Evolutionary conservation across 495 filamentous ascomycete genomes (phyloP).

Genomic region (Cercophora newfieldiana): DNA sequence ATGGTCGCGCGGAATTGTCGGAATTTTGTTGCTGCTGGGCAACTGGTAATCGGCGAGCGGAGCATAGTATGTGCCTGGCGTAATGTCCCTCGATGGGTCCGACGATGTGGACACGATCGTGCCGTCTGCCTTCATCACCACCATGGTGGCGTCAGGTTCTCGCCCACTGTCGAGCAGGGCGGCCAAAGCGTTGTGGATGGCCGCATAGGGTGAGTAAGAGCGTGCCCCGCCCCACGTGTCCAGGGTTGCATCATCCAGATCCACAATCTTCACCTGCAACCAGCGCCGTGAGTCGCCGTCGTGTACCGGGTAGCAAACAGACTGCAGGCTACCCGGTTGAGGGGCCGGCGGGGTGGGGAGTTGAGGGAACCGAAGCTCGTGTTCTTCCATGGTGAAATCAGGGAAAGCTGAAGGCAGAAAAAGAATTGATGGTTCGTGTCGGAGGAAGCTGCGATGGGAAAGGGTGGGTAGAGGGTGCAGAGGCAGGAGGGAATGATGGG

Average conservation of each 20-base stretch:
- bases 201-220: not conserved
- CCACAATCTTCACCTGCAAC: not conserved
- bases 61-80: slow-evolving; percentile 9
- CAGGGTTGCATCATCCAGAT: not conserved
- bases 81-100: not conserved
- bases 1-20: not conserved
- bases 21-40: not conserved
- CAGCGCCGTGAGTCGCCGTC: slow-evolving; percentile 9
- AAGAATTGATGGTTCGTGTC: not conserved
- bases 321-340: not conserved
- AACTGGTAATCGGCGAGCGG: slow-evolving; percentile 5
- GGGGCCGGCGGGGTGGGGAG: not conserved
- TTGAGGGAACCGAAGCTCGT: not conserved
- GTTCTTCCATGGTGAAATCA: not conserved
- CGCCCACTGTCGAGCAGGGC: slow-evolving; percentile 4
- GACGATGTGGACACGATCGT: not conserved
- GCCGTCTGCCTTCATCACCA: not conserved
- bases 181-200: not conserved
- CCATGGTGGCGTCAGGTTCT: not conserved
- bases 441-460: not conserved
- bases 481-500: not conserved
- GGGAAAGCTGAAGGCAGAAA: not conserved
- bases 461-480: not conserved
- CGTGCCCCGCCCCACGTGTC: not conserved
- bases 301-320: not conserved